These are phyloP conservation scores for Perkinsela sp. DNA, from an alignment of 208 protist genomes.

Conservation along the genomic window DNA sequence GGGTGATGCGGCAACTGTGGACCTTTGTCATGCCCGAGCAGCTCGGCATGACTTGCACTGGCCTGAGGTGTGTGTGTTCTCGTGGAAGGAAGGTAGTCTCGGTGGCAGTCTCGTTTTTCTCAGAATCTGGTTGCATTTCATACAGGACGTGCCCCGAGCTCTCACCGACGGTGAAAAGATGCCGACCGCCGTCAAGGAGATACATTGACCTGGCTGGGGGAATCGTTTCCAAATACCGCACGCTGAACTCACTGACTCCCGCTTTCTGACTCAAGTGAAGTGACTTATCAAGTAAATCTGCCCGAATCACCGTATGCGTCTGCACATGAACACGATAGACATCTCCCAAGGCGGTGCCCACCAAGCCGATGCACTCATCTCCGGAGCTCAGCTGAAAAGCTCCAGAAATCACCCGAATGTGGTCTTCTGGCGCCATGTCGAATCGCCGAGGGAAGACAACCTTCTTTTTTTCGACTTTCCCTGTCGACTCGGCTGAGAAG, in stretches of 20 bases:
- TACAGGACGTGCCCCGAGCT: neutral
- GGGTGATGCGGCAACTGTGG: neutral
- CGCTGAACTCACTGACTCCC: neutral
- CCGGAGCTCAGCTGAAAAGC: neutral
- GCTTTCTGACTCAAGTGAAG: neutral
- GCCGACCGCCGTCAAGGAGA: neutral
- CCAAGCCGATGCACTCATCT: neutral
- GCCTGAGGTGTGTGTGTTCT: neutral
- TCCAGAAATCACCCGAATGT: neutral
- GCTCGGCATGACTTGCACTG: neutral
- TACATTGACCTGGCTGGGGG: neutral
- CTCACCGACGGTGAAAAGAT: neutral
- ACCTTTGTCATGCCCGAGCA: neutral
- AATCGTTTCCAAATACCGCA: neutral
- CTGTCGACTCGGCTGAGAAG: neutral
- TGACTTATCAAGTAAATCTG: neutral
- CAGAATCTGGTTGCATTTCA: neutral
- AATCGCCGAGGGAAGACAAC: neutral
- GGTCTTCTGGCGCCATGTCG: neutral
- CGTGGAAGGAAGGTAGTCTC: neutral
- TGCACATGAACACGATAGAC: neutral
- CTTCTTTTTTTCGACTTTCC: neutral
- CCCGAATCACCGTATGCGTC: neutral
- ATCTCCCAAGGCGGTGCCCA: neutral
- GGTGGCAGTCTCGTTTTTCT: neutral